A percentile compares a stretch with the other conserved stretches of the same genome.
Evolutionary conservation across 805 yeast species (phyloP).

Genomic region (Wickerhamomyces canadensis): DNA sequence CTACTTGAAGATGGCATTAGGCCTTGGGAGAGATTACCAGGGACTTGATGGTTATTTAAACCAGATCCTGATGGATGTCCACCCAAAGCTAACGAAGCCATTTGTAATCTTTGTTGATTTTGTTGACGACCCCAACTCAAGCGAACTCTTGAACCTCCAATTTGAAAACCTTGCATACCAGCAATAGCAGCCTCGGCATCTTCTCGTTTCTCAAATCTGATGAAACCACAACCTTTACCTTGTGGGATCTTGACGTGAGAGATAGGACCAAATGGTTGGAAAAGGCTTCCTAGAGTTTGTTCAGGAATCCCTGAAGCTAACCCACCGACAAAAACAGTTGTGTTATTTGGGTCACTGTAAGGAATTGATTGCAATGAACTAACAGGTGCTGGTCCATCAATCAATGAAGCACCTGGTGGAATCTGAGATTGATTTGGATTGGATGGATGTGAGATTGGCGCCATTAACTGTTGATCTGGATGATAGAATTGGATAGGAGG

Average conservation of each 20-base stretch:
- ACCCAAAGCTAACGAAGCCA: slow-evolving; percentile 14
- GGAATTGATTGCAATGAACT: slow-evolving; percentile 18
- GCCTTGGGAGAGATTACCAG: background rate
- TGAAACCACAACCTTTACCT: slow-evolving; percentile 78
- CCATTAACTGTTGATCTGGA: slow-evolving; percentile 13
- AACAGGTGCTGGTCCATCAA: background rate
- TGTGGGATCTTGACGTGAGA: slow-evolving; percentile 69
- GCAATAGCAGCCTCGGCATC: slow-evolving; percentile 76
- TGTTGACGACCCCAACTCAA: slow-evolving; percentile 67
- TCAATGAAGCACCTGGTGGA: background rate
- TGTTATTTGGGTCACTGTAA: slow-evolving; percentile 52
- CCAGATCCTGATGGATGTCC: slow-evolving; percentile 5
- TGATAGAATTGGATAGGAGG: slow-evolving; percentile 14
- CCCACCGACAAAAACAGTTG: slow-evolving; percentile 78
- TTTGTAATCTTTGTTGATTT: slow-evolving; percentile 18
- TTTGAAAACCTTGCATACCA: slow-evolving; percentile 72
- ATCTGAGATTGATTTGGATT: slow-evolving; percentile 1
- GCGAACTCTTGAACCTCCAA: slow-evolving; percentile 69
- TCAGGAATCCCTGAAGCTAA: slow-evolving; percentile 60
- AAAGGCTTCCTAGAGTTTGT: slow-evolving; percentile 51
- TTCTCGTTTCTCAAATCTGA: slow-evolving; percentile 57
- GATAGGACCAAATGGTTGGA: slow-evolving; percentile 70
- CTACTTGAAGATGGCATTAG: no score
- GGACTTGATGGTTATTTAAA: no score
- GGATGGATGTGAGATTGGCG: slow-evolving; percentile 1